Base-by-base conservation (phyloP, 495 filamentous ascomycete species). In the Penicillium lividum region DNA sequence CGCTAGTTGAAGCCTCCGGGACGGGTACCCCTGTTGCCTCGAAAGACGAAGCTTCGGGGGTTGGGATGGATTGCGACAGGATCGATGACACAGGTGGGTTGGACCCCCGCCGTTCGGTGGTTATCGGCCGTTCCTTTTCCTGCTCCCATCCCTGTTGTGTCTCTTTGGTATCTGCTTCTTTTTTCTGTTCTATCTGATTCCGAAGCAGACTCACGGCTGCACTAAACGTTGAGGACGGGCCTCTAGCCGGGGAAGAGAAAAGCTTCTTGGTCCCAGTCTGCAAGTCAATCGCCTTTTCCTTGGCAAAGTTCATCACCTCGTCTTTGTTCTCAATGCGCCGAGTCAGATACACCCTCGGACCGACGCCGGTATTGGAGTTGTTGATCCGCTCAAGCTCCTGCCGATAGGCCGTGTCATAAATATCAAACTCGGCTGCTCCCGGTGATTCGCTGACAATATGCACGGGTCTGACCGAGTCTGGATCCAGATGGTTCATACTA, bases 321-420 rank as follows among this genome's bases (percentile, higher is more conserved):
- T 73, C 66, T 55, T 75, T 78, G 29, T 75, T 73, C 51, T 88
- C 84, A 3, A 88, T 84, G 27, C 85, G 74, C 8, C 85, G 77
- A 0, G 78, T 89, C 16, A 88, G 70, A 67, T 84, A 88, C 4
- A 89, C 69, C 65, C 68, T 77, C 33, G 59, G 77, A 68, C 18
- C 72, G 61, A 56, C 66, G 27, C 27, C 44, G 7, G 40, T 13
- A 13, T 30, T 57, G 60, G 62, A 30, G 67, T 64, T 73, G 58
- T 66, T 61, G 65, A 97, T 95, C 9, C 88, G 84, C 53, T 89
- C 83, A 10, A 96, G 82, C 77, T 96, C 91, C 49, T 85, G 77
- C 42, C 88, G 83, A 64, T 96, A 98, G 4, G 93, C 93, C 0
- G 81, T 84, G 61, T 96, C 91, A 67, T 96, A 97, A 45, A 97